These are phyloP conservation scores for Fusarium sp. DNA, from an alignment of 2,329 filamentous ascomycete genomes.

Conservation along the genomic window DNA sequence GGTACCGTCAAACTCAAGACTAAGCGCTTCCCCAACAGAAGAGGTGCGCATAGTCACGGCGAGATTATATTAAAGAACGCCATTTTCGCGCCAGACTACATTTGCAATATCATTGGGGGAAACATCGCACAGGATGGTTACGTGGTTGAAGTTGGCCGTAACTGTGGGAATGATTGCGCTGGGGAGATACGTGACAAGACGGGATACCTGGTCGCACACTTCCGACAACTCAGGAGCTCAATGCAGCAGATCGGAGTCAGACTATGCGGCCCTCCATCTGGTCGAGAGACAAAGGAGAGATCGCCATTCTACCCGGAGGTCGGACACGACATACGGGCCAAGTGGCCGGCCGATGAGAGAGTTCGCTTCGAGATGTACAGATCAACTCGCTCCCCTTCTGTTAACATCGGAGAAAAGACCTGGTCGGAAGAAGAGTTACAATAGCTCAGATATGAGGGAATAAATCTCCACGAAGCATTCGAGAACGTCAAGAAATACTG, in stretches of 20 bases:
- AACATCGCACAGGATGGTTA: neutral
- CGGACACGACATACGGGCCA: neutral
- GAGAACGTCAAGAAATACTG: neutral
- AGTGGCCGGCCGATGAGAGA: rapidly evolving
- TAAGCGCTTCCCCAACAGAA: neutral
- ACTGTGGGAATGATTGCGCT: neutral
- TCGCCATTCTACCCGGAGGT: neutral
- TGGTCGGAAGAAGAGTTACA: neutral
- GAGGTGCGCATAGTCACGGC: neutral
- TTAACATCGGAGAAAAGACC: rapidly evolving
- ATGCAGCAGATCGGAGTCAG: neutral
- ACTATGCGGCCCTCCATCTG: neutral
- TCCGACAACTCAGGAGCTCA: neutral
- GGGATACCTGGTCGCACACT: neutral
- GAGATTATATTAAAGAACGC: neutral
- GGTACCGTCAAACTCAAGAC: neutral
- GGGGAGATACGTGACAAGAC: neutral
- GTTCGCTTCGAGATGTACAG: neutral
- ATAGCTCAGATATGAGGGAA: neutral
- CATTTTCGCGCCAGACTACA: neutral
- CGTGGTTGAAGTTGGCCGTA: neutral
- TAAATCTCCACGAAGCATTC: neutral
- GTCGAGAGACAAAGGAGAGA: rapidly evolving
- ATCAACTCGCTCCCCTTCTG: neutral
- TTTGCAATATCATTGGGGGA: neutral